These are phyloP conservation scores for Coemansia sp. DNA, from an alignment of 192 early-diverging fungal species.

Conservation along the genomic window DNA sequence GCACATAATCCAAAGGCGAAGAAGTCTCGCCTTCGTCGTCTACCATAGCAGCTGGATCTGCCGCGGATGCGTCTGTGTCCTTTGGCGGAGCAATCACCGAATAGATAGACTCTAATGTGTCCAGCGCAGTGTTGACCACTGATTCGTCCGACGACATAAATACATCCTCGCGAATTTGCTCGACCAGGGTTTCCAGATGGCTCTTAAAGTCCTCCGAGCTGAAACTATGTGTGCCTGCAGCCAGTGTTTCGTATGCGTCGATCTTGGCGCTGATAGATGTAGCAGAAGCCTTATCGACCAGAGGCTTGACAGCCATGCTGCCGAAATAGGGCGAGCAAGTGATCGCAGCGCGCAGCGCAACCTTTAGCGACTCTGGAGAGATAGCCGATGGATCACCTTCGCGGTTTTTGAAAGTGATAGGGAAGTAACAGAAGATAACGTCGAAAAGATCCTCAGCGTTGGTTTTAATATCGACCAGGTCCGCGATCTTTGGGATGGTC, in stretches of 20 bases:
- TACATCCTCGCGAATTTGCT: slow-evolving; percentile 63
- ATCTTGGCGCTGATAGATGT: slow-evolving; percentile 87
- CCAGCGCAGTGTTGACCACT: slow-evolving; percentile 69
- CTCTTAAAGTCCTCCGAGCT: slow-evolving; percentile 66
- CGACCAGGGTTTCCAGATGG: slow-evolving; percentile 74
- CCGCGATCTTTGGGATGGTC: slow-evolving; percentile 69
- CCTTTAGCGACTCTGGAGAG: slow-evolving; percentile 88
- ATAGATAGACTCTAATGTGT: slow-evolving; percentile 69
- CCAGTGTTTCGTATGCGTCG: slow-evolving; percentile 90
- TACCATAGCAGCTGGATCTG: not conserved
- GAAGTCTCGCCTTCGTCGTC: slow-evolving; percentile 15
- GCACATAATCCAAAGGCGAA: slow-evolving; percentile 58
- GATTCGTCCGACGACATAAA: slow-evolving; percentile 75
- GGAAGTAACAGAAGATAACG: slow-evolving; percentile 98
- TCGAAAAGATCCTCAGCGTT: slow-evolving; percentile 94
- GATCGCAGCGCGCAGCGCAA: slow-evolving; percentile 75
- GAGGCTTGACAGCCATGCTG: slow-evolving; percentile 78
- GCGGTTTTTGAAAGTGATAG: slow-evolving; percentile 96
- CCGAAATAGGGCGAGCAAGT: slow-evolving; percentile 78
- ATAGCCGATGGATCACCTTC: slow-evolving; percentile 95
- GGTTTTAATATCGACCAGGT: slow-evolving; percentile 75
- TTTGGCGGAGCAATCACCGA: slow-evolving; percentile 43
- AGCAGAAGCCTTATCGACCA: slow-evolving; percentile 90
- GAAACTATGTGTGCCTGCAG: slow-evolving; percentile 78
- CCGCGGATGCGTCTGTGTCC: not conserved